Conservation (phyloP, 148 eudicot genomes). For the Diospyros lotus region DNA sequence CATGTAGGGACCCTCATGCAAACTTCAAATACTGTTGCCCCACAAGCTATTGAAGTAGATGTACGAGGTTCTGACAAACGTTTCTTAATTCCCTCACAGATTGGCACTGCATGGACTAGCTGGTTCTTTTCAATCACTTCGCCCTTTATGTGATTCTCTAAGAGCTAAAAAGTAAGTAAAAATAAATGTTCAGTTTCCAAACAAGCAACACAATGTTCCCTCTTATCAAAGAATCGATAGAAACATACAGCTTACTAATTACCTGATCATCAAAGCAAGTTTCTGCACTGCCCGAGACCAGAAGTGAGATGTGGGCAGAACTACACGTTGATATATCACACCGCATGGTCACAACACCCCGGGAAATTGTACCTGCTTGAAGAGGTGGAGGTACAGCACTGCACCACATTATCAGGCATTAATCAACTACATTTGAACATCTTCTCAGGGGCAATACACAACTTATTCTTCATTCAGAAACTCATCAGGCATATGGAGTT, state of each 20-base stretch:
- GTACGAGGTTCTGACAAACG: slow-evolving; percentile 69
- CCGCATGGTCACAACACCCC: slow-evolving; percentile 95
- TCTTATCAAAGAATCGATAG: neutral
- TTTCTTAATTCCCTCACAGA: slow-evolving; percentile 41
- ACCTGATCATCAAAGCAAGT: slow-evolving; percentile 99
- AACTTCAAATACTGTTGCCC: slow-evolving; percentile 84
- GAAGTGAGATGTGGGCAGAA: slow-evolving; percentile 81
- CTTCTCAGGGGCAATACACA: neutral
- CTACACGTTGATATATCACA: slow-evolving; percentile 92
- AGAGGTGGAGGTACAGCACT: slow-evolving; percentile 99
- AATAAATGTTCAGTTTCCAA: slow-evolving; percentile 5
- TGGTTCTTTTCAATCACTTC: slow-evolving; percentile 77
- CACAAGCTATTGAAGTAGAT: slow-evolving; percentile 88
- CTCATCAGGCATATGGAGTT: neutral
- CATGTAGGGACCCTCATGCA: slow-evolving; percentile 84
- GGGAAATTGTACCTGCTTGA: slow-evolving; percentile 94
- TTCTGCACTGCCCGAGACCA: slow-evolving; percentile 94
- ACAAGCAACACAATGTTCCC: neutral
- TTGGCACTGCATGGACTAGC: slow-evolving; percentile 54
- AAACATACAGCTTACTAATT: neutral
- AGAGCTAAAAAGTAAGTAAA: slow-evolving; percentile 35
- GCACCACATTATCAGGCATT: slow-evolving; percentile 26
- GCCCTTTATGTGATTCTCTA: slow-evolving; percentile 92
- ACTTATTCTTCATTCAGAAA: neutral
- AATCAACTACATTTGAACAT: neutral